Conservation (phyloP, 306 rosid genomes). For the Fragaria ananassa region DNA sequence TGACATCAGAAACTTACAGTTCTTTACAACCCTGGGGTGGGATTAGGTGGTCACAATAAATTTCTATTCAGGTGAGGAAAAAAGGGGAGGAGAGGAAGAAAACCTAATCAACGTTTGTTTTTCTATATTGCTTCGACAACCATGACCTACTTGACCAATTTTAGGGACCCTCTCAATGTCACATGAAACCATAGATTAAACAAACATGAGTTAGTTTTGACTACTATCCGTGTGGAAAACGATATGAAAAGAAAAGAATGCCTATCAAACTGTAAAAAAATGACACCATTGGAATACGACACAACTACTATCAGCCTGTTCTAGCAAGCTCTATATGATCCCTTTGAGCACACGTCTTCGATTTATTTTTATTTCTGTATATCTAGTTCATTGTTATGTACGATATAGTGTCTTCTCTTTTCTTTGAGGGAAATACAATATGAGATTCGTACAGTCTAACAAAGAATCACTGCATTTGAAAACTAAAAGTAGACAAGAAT, state of each 20-base stretch:
- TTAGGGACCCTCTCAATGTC: constrained; percentile 14
- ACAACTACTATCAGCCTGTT: background rate
- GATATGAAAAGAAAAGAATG: background rate
- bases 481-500: background rate
- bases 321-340: background rate
- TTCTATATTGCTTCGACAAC: constrained; percentile 52
- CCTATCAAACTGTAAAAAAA: background rate
- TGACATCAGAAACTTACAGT: constrained; percentile 38
- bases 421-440: too few species aligned
- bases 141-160: constrained; percentile 39
- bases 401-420: background rate
- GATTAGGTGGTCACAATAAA: constrained; percentile 60
- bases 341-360: background rate
- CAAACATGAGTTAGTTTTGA: background rate
- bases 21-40: constrained; percentile 46
- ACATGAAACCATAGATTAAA: background rate
- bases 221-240: background rate
- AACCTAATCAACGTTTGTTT: constrained; percentile 57
- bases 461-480: background rate
- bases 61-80: constrained; percentile 22
- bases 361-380: background rate
- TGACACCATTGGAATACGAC: background rate
- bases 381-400: background rate
- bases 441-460: background rate
- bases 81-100: constrained; percentile 27